A percentile compares a stretch with the other conserved stretches of the same genome.
Evolutionary conservation across 768 basidiomycete species (phyloP).

Genomic region (Boletus tomentosulus): DNA sequence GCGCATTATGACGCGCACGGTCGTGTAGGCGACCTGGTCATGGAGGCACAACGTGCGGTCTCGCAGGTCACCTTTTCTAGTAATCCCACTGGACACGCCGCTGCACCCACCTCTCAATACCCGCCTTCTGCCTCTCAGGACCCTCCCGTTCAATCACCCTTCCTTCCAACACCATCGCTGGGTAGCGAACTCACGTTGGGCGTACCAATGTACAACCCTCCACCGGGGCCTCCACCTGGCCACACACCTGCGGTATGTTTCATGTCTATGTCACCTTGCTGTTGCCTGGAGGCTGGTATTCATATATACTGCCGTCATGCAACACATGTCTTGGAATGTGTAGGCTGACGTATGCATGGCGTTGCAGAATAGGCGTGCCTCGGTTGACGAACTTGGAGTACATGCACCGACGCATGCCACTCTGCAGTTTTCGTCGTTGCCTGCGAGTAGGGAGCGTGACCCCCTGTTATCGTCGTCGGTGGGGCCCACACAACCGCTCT

Average conservation of each 20-base stretch:
- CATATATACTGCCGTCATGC: conserved; percentile 6
- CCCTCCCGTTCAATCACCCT: conserved; percentile 7
- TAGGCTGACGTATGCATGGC: conserved; percentile 10
- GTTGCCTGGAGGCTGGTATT: conserved; percentile 17
- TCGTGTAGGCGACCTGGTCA: conserved; percentile 55
- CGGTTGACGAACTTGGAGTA: conserved; percentile 27
- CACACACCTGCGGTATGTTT: conserved; percentile 16
- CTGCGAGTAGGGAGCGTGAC: conserved; percentile 40
- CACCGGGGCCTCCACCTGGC: conserved; percentile 11
- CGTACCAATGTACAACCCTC: conserved; percentile 4
- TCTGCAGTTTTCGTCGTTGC: conserved; percentile 63
- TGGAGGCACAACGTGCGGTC: conserved; percentile 58
- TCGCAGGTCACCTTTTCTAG: conserved; percentile 48
- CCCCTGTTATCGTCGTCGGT: conserved; percentile 11
- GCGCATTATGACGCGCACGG: conserved; percentile 66
- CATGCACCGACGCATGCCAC: conserved; percentile 3
- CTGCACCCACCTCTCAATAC: conserved; percentile 1
- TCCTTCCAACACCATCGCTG: conserved; percentile 32
- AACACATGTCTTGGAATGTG: conserved; percentile 6
- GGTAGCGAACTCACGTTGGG: conserved; percentile 29
- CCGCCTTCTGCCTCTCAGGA: conserved; percentile 1
- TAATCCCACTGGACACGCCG: conserved; percentile 28
- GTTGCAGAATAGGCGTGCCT: conserved; percentile 17
- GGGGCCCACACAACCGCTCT: conserved; percentile 2
- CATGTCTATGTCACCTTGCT: conserved; percentile 12